Percentiles rank a stretch among this genome's conserved stretches.
phyloP scores from a whole-genome alignment of 257 asterid genomes.

The Jacaranda copaia region DNA sequence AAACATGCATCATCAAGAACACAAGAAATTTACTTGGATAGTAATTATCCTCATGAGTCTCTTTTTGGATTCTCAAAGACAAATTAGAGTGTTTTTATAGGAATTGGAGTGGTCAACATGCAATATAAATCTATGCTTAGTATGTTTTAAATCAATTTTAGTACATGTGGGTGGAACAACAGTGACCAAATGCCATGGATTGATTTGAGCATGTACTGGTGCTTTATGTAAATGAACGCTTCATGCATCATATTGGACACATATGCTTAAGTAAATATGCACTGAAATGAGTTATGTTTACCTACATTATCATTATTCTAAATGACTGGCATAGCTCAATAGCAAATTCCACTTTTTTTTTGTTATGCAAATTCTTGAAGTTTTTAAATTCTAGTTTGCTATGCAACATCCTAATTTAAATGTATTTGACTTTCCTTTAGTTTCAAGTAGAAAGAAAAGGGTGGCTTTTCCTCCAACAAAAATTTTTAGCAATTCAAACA shows the following conservation, averaged over 20 bases:
- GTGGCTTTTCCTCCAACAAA: too few relatives aligned
- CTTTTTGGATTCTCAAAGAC: conserved; percentile 15
- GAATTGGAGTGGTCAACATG: neutral
- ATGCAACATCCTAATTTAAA: too few relatives aligned
- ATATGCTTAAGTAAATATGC: neutral
- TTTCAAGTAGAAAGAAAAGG: too few relatives aligned
- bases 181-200: too few relatives aligned
- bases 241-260: too few relatives aligned
- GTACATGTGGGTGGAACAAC: too few relatives aligned
- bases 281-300: neutral
- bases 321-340: neutral
- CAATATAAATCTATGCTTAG: too few relatives aligned
- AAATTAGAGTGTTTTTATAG: neutral
- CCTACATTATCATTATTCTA: neutral
- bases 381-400: too few relatives aligned
- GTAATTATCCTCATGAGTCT: neutral
- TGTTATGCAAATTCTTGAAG: too few relatives aligned
- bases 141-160: too few relatives aligned
- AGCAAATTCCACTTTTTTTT: neutral
- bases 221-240: neutral
- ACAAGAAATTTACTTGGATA: conserved; percentile 1
- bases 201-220: neutral
- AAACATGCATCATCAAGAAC: conserved; percentile 6
- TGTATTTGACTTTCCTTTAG: too few relatives aligned
- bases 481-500: too few relatives aligned